phyloP scores from a whole-genome alignment of 371 early-diverging fungal genomes.

The Saksenaea oblongispora region DNA sequence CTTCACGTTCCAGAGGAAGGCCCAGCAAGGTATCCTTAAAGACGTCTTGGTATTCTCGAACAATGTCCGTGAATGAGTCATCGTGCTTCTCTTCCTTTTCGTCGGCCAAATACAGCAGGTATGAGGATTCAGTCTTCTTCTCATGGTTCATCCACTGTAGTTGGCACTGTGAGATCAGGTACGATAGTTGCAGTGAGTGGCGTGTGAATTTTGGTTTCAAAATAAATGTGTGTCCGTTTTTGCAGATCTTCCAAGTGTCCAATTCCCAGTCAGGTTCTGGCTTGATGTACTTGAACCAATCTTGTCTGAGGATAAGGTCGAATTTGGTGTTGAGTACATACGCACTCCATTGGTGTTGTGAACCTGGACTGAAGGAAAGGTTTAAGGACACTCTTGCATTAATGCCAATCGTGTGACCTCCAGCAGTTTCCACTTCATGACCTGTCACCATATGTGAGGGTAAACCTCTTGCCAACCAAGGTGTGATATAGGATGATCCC shows the following conservation, averaged over 20 bases:
- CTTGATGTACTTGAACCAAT: slow-evolving; percentile 3
- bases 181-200: not conserved
- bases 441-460: not conserved
- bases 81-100: not conserved
- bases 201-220: not conserved
- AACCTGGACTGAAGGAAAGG: not conserved
- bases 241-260: not conserved
- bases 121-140: not conserved
- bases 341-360: not conserved
- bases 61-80: not conserved
- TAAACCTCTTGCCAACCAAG: not conserved
- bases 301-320: slow-evolving; percentile 3
- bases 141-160: not conserved
- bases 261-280: not conserved
- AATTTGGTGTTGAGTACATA: slow-evolving; percentile 8
- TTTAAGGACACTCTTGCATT: not conserved
- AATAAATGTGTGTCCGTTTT: not conserved
- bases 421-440: not conserved
- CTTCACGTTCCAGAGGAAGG: slow-evolving; percentile 1
- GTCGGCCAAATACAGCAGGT: not conserved
- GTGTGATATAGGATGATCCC: not conserved
- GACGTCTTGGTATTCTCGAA: not conserved
- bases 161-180: not conserved
- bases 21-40: slow-evolving; percentile 10
- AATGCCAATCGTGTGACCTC: not conserved